Evolutionary conservation across 2,329 filamentous ascomycete species (phyloP).

Genomic region (Pseudogymnoascus sp.): DNA sequence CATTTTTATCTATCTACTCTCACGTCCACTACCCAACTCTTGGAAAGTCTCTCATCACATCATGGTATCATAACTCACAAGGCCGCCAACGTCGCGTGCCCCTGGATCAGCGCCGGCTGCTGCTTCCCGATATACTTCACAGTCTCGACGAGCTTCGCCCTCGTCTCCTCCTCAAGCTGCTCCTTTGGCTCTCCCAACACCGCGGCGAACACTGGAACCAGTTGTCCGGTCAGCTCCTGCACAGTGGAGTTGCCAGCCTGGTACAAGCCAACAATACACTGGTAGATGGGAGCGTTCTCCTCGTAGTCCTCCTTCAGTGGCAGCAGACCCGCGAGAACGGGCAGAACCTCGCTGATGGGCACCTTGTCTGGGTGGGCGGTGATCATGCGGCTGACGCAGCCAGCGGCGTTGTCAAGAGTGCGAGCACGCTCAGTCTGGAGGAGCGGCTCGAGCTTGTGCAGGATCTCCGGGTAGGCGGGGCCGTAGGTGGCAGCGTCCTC

Average conservation of each 20-base stretch:
- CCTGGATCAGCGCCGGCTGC: slow-evolving; percentile 22
- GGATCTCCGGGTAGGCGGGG: slow-evolving; percentile 66
- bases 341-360: slow-evolving; percentile 73
- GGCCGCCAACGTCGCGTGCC: slow-evolving; percentile 19
- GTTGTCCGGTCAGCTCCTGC: slow-evolving; percentile 58
- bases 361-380: slow-evolving; percentile 76
- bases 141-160: slow-evolving; percentile 55
- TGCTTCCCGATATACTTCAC: slow-evolving; percentile 36
- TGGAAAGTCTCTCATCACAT: background rate
- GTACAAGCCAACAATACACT: slow-evolving; percentile 83
- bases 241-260: slow-evolving; percentile 61
- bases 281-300: slow-evolving; percentile 90
- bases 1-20: slow-evolving; percentile 7
- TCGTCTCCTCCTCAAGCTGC: slow-evolving; percentile 66
- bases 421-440: slow-evolving; percentile 70
- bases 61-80: slow-evolving; percentile 11
- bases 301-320: slow-evolving; percentile 90
- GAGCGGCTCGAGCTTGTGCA: slow-evolving; percentile 78
- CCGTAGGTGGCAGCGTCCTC: slow-evolving; percentile 62
- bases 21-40: background rate
- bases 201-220: slow-evolving; percentile 64
- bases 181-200: slow-evolving; percentile 65
- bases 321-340: slow-evolving; percentile 67
- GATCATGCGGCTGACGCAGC: slow-evolving; percentile 88
- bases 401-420: slow-evolving; percentile 85